Evolutionary conservation across 1,139 yeast genomes (phyloP), one percentile per base, ranked within the genome.

Genomic region (Diutina catenulata): DNA sequence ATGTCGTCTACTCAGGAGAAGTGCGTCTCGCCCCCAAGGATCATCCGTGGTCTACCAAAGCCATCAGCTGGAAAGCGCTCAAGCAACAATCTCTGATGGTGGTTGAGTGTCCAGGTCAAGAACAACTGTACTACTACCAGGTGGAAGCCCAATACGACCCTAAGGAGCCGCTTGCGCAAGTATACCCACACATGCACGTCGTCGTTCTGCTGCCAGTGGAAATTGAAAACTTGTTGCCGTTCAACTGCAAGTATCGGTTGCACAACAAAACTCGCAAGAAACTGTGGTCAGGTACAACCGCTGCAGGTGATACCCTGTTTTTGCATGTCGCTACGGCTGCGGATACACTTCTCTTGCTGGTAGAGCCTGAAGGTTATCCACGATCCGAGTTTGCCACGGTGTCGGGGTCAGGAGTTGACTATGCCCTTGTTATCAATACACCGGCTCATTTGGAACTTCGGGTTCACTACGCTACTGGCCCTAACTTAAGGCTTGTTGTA

Each of bases 191-290:
- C 49, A 71, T 91, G 84, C 73, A 67, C 9, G 59, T 91, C 29
- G 71, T 79, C 2, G 61, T 93, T 18, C 78, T 94, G 0, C 88
- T 98, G 1, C 97, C 98, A 0, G 60, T 93, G 28, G 86, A 83
- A 47, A 68, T 93, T 44, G 88, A 82, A 48, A 93, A 93, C 48
- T 61, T 86, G 41, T 57, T 93, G 38, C 98, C 99, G 0, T 83
- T 72, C 51, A 95, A 86, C 47, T 60, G 88, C 38, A 66, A 73
- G 18, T 87, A 81, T 56, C 64, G 84, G 40, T 65, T 93, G 16
- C 84, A 81, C 52, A 94, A 86, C 52, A 83, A 84, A 50, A 76
- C 74, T 18, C 64, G 78, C n/a, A 74, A 72, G 41, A 70, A 70
- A 44, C 93, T 80, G 43, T 80, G 91, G 80, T 69, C 66, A 42